These are phyloP conservation scores for Athelia sp. DNA, from an alignment of 1,284 basidiomycete species.

Conservation along the genomic window DNA sequence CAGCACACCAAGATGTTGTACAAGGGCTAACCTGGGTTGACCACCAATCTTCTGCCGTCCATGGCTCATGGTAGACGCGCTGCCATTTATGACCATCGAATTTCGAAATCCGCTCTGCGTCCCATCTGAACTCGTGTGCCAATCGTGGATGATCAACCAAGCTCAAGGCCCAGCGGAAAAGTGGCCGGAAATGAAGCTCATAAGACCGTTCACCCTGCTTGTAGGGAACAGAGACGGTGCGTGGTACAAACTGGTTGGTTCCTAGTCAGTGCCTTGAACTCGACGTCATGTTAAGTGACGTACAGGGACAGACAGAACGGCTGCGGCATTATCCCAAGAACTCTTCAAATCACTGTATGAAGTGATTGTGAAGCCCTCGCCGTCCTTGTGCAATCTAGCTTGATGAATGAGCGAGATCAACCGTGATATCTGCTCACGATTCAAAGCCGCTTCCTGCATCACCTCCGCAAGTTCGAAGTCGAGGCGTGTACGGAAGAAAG, in stretches of 20 bases:
- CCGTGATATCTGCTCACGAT: too few species aligned
- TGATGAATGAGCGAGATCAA: neutral
- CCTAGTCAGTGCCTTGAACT: too few species aligned
- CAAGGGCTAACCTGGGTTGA: slow-evolving; percentile 20
- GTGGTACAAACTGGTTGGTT: slow-evolving; percentile 13
- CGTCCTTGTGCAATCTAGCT: too few species aligned
- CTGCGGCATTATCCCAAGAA: too few species aligned
- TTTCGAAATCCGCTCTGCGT: slow-evolving; percentile 19
- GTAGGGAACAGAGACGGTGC: neutral
- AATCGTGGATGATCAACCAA: slow-evolving; percentile 12
- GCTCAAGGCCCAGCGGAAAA: slow-evolving; percentile 17
- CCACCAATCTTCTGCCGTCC: slow-evolving; percentile 23
- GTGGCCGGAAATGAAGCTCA: slow-evolving; percentile 12
- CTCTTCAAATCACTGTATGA: too few species aligned
- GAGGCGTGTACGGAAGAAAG: slow-evolving; percentile 18
- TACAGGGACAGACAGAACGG: too few species aligned
- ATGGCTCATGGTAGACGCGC: slow-evolving; percentile 28
- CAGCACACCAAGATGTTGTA: neutral
- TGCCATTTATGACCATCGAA: slow-evolving; percentile 22
- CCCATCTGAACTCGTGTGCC: slow-evolving; percentile 16
- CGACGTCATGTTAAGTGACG: neutral
- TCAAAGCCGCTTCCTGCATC: neutral
- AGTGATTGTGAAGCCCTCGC: neutral
- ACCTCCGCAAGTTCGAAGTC: slow-evolving; percentile 24
- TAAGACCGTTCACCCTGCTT: slow-evolving; percentile 7